A percentile compares a stretch with the other conserved stretches of the same genome.
Evolutionary conservation across 495 filamentous ascomycete species (phyloP).

Genomic region (Penicillium simplicissimum): DNA sequence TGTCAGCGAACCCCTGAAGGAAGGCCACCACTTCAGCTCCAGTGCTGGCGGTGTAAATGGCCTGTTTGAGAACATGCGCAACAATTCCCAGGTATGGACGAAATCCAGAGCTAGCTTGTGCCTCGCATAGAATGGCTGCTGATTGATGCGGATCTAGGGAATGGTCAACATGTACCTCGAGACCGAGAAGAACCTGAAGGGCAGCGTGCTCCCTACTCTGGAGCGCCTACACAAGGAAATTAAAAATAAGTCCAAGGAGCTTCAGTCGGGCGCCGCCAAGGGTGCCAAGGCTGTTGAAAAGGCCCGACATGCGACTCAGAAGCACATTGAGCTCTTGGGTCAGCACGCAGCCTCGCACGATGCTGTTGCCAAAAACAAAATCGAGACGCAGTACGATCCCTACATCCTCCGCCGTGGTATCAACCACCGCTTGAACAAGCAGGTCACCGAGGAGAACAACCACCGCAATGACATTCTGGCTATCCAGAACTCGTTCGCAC

Average conservation of each 20-base stretch:
- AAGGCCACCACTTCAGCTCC: conserved; percentile 91
- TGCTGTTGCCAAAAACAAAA: conserved; percentile 61
- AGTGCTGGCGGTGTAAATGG: conserved; percentile 78
- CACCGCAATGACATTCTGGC: conserved; percentile 85
- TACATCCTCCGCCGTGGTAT: conserved; percentile 84
- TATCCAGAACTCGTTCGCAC: conserved; percentile 83
- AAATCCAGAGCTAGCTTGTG: background rate
- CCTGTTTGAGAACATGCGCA: conserved; percentile 89
- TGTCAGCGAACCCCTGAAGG: conserved; percentile 79
- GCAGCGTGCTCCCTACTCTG: conserved; percentile 79
- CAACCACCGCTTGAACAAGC: conserved; percentile 79
- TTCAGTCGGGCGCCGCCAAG: conserved; percentile 81
- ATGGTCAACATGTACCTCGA: conserved; percentile 84
- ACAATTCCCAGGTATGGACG: conserved; percentile 73
- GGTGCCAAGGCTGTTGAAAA: conserved; percentile 87
- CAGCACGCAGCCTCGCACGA: conserved; percentile 78
- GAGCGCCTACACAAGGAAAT: conserved; percentile 93
- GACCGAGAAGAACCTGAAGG: conserved; percentile 83
- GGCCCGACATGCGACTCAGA: conserved; percentile 81
- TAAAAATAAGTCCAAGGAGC: conserved; percentile 90
- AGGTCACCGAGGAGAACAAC: conserved; percentile 93
- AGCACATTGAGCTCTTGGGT: conserved; percentile 91
- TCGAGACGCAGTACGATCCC: conserved; percentile 73
- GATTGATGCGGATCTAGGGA: conserved; percentile 45
- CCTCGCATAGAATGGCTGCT: background rate